phyloP scores from a whole-genome alignment of 129 eudicot species.

The Glebionis coronaria region DNA sequence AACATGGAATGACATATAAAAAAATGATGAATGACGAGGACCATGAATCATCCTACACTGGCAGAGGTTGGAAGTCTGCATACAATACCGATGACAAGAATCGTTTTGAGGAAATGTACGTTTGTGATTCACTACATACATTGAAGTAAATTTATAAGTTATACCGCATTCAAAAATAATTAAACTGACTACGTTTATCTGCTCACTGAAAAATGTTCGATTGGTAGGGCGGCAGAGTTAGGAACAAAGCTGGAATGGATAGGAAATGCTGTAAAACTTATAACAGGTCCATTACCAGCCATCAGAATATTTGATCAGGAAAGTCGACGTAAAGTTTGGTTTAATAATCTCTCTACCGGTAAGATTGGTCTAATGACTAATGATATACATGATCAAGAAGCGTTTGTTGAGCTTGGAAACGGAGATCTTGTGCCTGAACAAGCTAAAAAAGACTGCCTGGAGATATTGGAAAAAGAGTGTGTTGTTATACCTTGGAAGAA shows the following conservation, averaged over 20 bases:
- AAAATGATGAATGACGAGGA: slow-evolving; percentile 53
- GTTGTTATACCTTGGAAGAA: slow-evolving; percentile 74
- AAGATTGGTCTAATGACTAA: slow-evolving; percentile 51
- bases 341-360: slow-evolving; percentile 55
- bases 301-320: slow-evolving; percentile 38
- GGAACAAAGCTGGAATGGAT: slow-evolving; percentile 83
- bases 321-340: slow-evolving; percentile 70
- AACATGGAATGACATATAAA: slow-evolving; percentile 29
- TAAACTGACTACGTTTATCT: no score
- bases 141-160: neutral
- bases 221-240: slow-evolving; percentile 63
- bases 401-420: slow-evolving; percentile 35
- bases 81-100: slow-evolving; percentile 62
- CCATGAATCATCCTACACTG: slow-evolving; percentile 58
- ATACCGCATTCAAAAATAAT: neutral
- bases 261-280: slow-evolving; percentile 38
- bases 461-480: slow-evolving; percentile 16
- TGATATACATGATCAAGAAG: slow-evolving; percentile 27
- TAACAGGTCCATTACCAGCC: slow-evolving; percentile 70
- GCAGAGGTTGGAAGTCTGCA: slow-evolving; percentile 74
- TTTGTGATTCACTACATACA: slow-evolving; percentile 4
- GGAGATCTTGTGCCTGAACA: no score
- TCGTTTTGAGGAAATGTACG: slow-evolving; percentile 69
- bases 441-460: no score
- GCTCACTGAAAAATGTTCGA: neutral